These are phyloP conservation scores for Aspergillus sp. DNA, from an alignment of 2,329 filamentous ascomycete genomes.

Conservation along the genomic window DNA sequence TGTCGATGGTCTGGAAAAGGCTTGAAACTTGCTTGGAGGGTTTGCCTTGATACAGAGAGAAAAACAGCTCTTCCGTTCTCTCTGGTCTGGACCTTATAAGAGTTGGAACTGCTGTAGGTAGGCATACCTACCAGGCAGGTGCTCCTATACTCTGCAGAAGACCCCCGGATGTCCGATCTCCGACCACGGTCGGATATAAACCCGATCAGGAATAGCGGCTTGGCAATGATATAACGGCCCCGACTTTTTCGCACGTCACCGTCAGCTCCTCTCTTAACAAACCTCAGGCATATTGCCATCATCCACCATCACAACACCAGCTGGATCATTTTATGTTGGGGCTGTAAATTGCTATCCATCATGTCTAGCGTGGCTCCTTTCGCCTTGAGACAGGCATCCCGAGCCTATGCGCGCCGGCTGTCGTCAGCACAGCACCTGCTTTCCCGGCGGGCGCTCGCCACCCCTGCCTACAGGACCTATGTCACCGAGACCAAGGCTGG, in stretches of 20 bases:
- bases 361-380: conserved; percentile 69
- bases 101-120: too few species aligned
- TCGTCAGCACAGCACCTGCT: conserved; percentile 35
- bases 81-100: too few species aligned
- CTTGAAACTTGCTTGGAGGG: too few species aligned
- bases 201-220: conserved; percentile 27
- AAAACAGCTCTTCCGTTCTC: too few species aligned
- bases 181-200: conserved; percentile 16
- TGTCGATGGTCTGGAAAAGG: too few species aligned
- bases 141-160: too few species aligned
- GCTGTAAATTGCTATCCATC: conserved; percentile 24
- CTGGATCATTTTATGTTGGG: conserved; percentile 22
- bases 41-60: too few species aligned
- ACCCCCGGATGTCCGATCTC: not conserved
- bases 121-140: too few species aligned
- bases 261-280: conserved; percentile 3
- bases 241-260: conserved; percentile 25
- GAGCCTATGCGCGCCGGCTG: conserved; percentile 54
- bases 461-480: conserved; percentile 60
- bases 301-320: conserved; percentile 20
- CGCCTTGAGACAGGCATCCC: conserved; percentile 72
- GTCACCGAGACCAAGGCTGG: conserved; percentile 76
- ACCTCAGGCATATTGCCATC: conserved; percentile 11
- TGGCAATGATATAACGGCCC: conserved; percentile 28
- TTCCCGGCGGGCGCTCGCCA: conserved; percentile 42